Evolutionary conservation across 805 yeast species (phyloP).

Genomic region (Metahyphopichia silvanorum): DNA sequence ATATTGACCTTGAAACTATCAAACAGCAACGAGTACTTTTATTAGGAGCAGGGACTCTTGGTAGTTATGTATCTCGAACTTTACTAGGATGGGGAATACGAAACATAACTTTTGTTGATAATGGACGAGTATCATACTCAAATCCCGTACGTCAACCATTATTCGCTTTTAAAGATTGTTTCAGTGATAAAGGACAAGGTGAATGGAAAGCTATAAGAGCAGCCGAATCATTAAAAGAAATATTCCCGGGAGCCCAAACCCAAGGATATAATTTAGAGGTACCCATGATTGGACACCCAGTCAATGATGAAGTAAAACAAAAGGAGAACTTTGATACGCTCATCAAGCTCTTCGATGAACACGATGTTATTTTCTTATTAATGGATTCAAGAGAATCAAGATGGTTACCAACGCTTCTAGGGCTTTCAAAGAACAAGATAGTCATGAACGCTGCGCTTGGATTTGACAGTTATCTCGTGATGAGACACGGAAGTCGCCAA

Average conservation of each 20-base stretch:
- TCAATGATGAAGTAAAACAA: slow-evolving; percentile 53
- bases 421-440: slow-evolving; percentile 60
- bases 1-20: slow-evolving; percentile 64
- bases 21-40: slow-evolving; percentile 62
- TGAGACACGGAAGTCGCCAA: slow-evolving; percentile 76
- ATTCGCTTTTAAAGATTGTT: slow-evolving; percentile 77
- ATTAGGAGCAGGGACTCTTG: slow-evolving; percentile 96
- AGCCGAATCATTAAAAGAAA: slow-evolving; percentile 62
- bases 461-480: slow-evolving; percentile 87
- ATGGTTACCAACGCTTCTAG: slow-evolving; percentile 94
- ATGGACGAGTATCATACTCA: slow-evolving; percentile 82
- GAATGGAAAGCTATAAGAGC: slow-evolving; percentile 75
- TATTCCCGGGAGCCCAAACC: slow-evolving; percentile 76
- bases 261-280: slow-evolving; percentile 67
- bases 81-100: slow-evolving; percentile 94
- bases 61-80: slow-evolving; percentile 84
- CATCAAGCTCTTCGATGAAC: slow-evolving; percentile 50
- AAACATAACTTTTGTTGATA: slow-evolving; percentile 83
- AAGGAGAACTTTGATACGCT: slow-evolving; percentile 50
- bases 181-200: slow-evolving; percentile 59
- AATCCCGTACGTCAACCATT: slow-evolving; percentile 96
- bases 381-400: slow-evolving; percentile 96
- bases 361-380: slow-evolving; percentile 75
- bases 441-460: slow-evolving; percentile 95
- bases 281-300: slow-evolving; percentile 95